A percentile compares a stretch with the other conserved stretches of the same genome.
Evolutionary conservation across 2,329 filamentous ascomycete genomes (phyloP).

Genomic region (Nemania serpens): DNA sequence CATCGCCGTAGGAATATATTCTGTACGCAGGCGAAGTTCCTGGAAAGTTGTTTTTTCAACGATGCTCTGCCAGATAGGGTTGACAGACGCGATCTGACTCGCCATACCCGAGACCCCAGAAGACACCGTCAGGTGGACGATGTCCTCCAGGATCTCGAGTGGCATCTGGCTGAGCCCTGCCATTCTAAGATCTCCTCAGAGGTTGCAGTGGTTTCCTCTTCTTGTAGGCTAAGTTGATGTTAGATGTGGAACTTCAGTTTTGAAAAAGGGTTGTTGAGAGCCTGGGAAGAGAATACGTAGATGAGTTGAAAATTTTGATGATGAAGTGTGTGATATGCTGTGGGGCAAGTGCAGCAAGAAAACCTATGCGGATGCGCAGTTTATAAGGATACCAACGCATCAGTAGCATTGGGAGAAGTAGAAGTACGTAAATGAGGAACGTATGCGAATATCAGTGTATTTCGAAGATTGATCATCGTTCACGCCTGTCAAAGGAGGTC

Average conservation of each 20-base stretch:
- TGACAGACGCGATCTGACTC: conserved; percentile 11
- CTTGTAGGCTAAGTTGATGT: background rate
- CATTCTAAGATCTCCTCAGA: conserved; percentile 4
- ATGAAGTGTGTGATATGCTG: background rate
- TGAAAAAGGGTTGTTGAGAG: background rate
- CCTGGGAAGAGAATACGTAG: background rate
- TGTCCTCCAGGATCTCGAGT: conserved; percentile 20
- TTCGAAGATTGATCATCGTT: background rate
- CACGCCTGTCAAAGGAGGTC: background rate
- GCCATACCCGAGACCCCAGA: background rate
- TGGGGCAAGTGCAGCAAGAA: background rate
- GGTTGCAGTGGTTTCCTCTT: background rate
- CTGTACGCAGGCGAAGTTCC: background rate
- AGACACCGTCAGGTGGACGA: conserved; percentile 10
- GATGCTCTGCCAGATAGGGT: conserved; percentile 13
- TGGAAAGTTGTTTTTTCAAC: conserved; percentile 15
- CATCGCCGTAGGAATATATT: background rate
- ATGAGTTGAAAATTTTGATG: background rate
- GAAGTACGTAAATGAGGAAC: background rate
- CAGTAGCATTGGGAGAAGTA: background rate
- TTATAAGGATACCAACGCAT: conserved; percentile 6
- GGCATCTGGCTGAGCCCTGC: conserved; percentile 6
- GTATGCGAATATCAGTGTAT: background rate
- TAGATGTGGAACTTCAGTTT: background rate
- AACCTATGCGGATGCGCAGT: no score